A percentile compares a stretch with the other conserved stretches of the same genome.
Evolutionary conservation across 2,329 filamentous ascomycete species (phyloP).

Genomic region (Akanthomyces uredinophilus): DNA sequence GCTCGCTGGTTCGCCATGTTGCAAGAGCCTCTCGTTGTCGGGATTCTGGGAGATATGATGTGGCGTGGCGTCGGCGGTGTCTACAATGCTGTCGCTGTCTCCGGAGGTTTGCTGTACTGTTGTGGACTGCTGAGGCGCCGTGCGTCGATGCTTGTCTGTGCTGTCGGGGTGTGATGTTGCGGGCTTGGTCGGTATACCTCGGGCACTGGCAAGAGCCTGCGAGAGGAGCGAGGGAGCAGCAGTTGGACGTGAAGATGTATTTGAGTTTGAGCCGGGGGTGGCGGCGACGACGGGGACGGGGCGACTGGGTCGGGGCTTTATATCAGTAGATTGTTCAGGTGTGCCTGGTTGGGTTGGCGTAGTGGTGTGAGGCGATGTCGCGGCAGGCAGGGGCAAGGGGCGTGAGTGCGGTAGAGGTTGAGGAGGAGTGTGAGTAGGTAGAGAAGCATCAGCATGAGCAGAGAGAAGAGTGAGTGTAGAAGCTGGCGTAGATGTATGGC

Average conservation of each 20-base stretch:
- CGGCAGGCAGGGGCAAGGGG: conserved; percentile 11
- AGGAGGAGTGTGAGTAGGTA: background rate
- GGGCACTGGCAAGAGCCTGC: conserved; percentile 14
- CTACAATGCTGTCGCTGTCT: background rate
- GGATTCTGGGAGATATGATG: background rate
- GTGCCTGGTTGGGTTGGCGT: conserved; percentile 11
- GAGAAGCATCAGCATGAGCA: background rate
- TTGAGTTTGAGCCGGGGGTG: background rate
- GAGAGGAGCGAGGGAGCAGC: conserved; percentile 11
- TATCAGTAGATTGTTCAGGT: conserved; percentile 9
- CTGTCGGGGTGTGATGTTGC: background rate
- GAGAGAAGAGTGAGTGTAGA: conserved; percentile 2
- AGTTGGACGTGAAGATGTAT: background rate
- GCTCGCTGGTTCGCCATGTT: conserved; percentile 1
- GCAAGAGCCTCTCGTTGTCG: background rate
- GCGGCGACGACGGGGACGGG: background rate
- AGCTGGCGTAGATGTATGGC: background rate
- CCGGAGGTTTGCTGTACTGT: background rate
- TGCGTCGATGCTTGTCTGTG: background rate
- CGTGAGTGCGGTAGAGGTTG: background rate
- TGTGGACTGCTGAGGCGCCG: background rate
- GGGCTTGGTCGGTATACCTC: conserved; percentile 12
- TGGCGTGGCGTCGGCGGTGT: background rate
- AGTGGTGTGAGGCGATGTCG: conserved; percentile 10
- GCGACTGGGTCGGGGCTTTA: conserved; percentile 9